Base-by-base conservation (phyloP, 2,329 filamentous ascomycete species). In the Ascochyta clinopodiicola region DNA sequence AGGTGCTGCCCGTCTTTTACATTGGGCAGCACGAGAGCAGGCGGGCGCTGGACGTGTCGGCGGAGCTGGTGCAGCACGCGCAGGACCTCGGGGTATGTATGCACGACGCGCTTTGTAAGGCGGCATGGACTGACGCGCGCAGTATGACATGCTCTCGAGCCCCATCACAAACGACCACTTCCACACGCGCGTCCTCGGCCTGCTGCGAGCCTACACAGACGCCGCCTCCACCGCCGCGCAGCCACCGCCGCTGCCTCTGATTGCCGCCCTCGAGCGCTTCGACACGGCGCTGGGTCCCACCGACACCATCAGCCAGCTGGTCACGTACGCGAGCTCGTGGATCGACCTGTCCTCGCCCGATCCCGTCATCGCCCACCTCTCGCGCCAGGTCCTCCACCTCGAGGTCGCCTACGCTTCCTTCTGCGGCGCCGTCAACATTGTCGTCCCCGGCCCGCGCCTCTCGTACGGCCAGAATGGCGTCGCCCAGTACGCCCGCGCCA, bases 401-500 rank as follows among this genome's bases (percentile, higher is more conserved):
- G 95, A 99, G 74, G 84, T 98, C 43, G 90, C 92, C 44, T 99
- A 97, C 77, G 95, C 96, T 61, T 93, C 92, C 60, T 99, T 98
- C 77, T 97, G 92, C 70, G 96, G 96, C 32, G 84, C 95, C 43
- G 87, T 88, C 51, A 96, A 90, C 75, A 82, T 98, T 55, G 80
- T 98, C 45, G 81, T 99, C 27, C 87, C 89, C 1, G 92, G 92
- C 0, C 95, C 95, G 3, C 84, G 84, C 61, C 78, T 86, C 13
- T 85, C 88, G 61, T 81, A 85, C 53, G 82, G 83, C 53, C 82
- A 81, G 37, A 77, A 80, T 49, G 81, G 82, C 15, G 84, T 81
- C 69, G 78, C 88, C 0, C 91, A 92, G 68, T 99, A 92, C 80
- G 90, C 91, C 31, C 88, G 93, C 49, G 90, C 91, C 1, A 84